phyloP scores from a whole-genome alignment of 179 eudicot genomes.

The Spergularia azorica region DNA sequence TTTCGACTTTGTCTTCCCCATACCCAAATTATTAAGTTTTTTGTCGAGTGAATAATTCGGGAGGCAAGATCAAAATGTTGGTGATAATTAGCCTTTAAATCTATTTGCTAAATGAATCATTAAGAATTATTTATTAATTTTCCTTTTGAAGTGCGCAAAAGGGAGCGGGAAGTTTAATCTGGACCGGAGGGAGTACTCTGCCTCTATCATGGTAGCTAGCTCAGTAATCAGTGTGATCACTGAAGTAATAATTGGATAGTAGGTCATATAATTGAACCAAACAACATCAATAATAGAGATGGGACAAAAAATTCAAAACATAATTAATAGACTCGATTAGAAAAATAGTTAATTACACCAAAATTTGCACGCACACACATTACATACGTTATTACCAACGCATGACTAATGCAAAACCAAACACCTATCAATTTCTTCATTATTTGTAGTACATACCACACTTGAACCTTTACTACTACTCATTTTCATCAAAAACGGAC shows the following conservation, averaged over 20 bases:
- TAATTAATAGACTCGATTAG: conserved; percentile 17
- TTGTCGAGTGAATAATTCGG: too few relatives aligned
- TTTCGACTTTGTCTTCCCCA: too few relatives aligned
- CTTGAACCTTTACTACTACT: conserved; percentile 7
- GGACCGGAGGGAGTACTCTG: too few relatives aligned
- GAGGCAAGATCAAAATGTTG: too few relatives aligned
- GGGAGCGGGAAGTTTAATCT: too few relatives aligned
- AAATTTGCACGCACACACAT: conserved; percentile 18
- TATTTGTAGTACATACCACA: conserved; percentile 16
- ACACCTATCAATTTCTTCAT: conserved; percentile 10
- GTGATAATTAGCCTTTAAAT: too few relatives aligned
- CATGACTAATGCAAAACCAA: conserved; percentile 6
- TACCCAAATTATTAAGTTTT: too few relatives aligned
- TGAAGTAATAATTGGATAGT: not conserved
- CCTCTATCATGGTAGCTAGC: too few relatives aligned
- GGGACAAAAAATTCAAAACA: not conserved
- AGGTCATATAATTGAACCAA: conserved; percentile 13
- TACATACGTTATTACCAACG: conserved; percentile 7
- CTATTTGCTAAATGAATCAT: too few relatives aligned
- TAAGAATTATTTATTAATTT: too few relatives aligned
- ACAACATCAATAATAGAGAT: conserved; percentile 17
- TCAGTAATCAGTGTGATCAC: too few relatives aligned
- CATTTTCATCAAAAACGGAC: not conserved
- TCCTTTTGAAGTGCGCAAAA: too few relatives aligned
- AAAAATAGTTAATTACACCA: conserved; percentile 22